Percentiles rank a stretch among this genome's conserved stretches.
Conservation (phyloP, 148 eudicot species). For the Rhododendron vialii region DNA sequence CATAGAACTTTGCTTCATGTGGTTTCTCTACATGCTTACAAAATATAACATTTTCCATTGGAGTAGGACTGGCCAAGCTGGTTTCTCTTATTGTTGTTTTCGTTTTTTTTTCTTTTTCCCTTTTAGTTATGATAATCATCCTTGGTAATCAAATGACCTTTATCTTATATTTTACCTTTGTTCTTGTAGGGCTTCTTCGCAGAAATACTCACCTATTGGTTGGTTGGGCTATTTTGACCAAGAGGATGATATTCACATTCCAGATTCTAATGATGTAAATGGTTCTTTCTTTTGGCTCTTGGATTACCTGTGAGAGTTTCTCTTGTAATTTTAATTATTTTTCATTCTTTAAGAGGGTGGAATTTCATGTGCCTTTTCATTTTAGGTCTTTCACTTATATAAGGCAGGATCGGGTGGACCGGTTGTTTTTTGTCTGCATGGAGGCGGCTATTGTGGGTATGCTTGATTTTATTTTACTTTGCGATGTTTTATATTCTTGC, state of each 20-base stretch:
- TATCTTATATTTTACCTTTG: background rate
- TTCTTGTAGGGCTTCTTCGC: constrained; percentile 47
- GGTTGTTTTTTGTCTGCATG: constrained; percentile 87
- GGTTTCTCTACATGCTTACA: background rate
- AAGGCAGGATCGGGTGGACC: constrained; percentile 89
- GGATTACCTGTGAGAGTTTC: background rate
- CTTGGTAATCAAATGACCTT: background rate
- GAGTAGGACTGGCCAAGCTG: background rate
- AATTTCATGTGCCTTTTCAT: constrained; percentile 10
- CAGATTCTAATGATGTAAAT: constrained; percentile 66
- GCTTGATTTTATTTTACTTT: constrained; percentile 5
- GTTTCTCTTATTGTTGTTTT: background rate
- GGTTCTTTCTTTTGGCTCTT: constrained; percentile 2
- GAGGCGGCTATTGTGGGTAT: constrained; percentile 96
- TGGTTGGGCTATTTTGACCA: constrained; percentile 72
- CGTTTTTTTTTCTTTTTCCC: background rate
- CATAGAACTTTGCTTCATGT: background rate
- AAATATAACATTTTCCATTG: background rate
- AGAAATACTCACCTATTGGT: constrained; percentile 68
- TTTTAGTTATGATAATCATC: background rate
- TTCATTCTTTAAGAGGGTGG: background rate
- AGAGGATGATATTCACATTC: constrained; percentile 76
- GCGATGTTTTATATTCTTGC: background rate
- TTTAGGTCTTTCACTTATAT: constrained; percentile 84
- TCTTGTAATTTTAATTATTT: background rate